Evolutionary conservation across 768 basidiomycete genomes (phyloP).

Genomic region (Lactifluus echinatus): DNA sequence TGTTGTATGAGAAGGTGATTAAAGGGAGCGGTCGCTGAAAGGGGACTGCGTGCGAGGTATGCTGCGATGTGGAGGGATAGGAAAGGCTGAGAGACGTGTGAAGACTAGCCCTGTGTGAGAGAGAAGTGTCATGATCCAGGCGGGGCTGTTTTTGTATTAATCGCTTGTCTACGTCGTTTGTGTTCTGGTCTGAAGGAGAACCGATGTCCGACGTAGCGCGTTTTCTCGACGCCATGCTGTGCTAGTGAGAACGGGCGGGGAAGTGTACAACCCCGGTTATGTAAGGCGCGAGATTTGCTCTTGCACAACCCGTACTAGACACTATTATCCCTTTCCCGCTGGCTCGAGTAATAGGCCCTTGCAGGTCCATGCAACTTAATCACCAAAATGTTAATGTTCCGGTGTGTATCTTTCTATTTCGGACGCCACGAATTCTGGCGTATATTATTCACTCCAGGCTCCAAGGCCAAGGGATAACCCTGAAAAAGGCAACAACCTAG

Average conservation of each 20-base stretch:
- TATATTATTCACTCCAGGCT: not conserved
- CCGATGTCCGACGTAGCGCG: conserved; percentile 7
- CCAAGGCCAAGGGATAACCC: not conserved
- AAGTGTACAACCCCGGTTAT: too few relatives aligned
- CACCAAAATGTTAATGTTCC: not conserved
- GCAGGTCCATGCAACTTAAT: not conserved
- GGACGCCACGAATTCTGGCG: not conserved
- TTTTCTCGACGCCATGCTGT: conserved; percentile 9
- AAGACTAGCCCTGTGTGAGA: not conserved
- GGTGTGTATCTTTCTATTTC: not conserved
- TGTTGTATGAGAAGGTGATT: conserved; percentile 64
- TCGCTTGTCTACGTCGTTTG: not conserved
- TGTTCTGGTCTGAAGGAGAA: not conserved
- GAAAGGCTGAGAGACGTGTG: conserved; percentile 7
- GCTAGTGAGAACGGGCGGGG: too few relatives aligned
- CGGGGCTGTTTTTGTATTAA: not conserved
- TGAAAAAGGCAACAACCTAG: not conserved
- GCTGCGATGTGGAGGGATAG: conserved; percentile 20
- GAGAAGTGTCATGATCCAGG: not conserved
- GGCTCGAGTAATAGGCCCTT: not conserved
- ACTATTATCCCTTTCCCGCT: not conserved
- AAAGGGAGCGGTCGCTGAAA: conserved; percentile 68
- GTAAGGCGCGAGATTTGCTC: too few relatives aligned
- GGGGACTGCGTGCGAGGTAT: conserved; percentile 25
- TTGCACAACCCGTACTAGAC: too few relatives aligned